phyloP scores from a whole-genome alignment of 148 eudicot genomes.

The Amaranthus cruentus region DNA sequence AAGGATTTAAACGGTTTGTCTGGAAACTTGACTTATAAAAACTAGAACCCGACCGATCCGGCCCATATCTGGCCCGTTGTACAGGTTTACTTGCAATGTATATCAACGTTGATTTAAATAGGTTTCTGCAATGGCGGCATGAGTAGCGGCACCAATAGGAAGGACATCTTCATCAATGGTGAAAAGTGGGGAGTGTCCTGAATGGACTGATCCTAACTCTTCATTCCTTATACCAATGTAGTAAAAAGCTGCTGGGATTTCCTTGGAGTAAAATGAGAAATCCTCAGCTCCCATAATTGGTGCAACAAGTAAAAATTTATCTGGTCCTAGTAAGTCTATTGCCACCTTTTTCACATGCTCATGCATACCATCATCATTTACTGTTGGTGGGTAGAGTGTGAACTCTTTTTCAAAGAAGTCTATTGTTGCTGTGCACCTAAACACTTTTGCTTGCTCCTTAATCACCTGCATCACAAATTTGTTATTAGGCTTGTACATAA shows the following conservation, averaged over 20 bases:
- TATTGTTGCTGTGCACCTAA: slow-evolving; percentile 51
- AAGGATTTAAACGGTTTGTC: too few species aligned
- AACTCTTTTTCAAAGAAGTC: slow-evolving; percentile 57
- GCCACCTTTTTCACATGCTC: slow-evolving; percentile 55
- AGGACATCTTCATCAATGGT: slow-evolving; percentile 64
- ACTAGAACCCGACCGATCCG: too few species aligned
- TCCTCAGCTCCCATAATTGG: slow-evolving; percentile 87
- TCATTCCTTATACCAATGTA: slow-evolving; percentile 65
- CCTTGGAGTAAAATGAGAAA: slow-evolving; percentile 66
- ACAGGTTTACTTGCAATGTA: too few species aligned
- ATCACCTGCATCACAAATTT: slow-evolving; percentile 39
- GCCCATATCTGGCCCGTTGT: too few species aligned
- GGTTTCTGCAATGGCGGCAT: slow-evolving; percentile 76
- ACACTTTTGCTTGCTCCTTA: slow-evolving; percentile 57
- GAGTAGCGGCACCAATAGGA: slow-evolving; percentile 69
- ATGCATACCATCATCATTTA: slow-evolving; percentile 55
- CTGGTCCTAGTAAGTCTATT: slow-evolving; percentile 41
- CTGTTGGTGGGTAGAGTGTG: slow-evolving; percentile 64
- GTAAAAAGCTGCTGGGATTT: slow-evolving; percentile 62
- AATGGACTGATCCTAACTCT: slow-evolving; percentile 48
- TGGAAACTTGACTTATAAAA: too few species aligned
- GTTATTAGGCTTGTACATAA: too few species aligned
- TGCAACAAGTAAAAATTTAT: slow-evolving; percentile 34
- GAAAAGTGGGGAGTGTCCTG: slow-evolving; percentile 72
- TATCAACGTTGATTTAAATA: slow-evolving; percentile 45